phyloP scores from a whole-genome alignment of 768 basidiomycete species.

The Mycena capillaripes region DNA sequence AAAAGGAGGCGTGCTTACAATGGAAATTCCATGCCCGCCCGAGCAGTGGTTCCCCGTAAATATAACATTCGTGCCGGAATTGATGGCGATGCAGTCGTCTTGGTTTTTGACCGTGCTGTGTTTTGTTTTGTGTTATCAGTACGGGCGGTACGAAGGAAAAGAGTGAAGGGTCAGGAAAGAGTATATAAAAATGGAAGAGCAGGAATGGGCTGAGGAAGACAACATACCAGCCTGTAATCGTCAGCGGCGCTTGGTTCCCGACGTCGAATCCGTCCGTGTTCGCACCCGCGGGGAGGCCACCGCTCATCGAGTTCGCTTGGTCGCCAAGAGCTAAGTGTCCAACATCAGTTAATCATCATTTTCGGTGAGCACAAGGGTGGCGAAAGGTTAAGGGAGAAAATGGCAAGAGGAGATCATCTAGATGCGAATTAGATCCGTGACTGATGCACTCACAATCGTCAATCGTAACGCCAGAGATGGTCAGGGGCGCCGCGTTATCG shows the following conservation, averaged over 20 bases:
- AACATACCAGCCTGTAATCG: slow-evolving; percentile 2
- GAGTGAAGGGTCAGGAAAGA: background rate
- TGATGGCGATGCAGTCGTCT: slow-evolving; percentile 77
- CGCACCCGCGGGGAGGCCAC: slow-evolving; percentile 58
- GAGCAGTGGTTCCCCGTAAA: slow-evolving; percentile 68
- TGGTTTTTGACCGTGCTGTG: slow-evolving; percentile 53
- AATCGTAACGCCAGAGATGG: slow-evolving; percentile 62
- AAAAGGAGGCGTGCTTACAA: slow-evolving; percentile 50
- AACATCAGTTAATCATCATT: no score
- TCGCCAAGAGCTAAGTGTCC: slow-evolving; percentile 64
- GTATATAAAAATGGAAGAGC: no score
- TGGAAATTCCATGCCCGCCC: slow-evolving; percentile 75
- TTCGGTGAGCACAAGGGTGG: no score
- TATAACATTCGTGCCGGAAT: slow-evolving; percentile 57
- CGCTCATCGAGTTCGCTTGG: slow-evolving; percentile 64
- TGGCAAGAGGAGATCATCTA: no score
- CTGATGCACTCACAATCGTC: slow-evolving; percentile 65
- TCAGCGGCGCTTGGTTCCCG: slow-evolving; percentile 26
- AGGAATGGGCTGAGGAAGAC: no score
- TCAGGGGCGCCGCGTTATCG: slow-evolving; percentile 53
- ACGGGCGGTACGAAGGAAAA: no score
- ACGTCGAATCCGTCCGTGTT: slow-evolving; percentile 69
- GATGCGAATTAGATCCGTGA: no score
- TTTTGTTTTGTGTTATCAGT: no score
- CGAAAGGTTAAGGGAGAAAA: slow-evolving; percentile 9